Evolutionary conservation across 371 early-diverging fungal species (phyloP).

Genomic region (Mortierella sp.): DNA sequence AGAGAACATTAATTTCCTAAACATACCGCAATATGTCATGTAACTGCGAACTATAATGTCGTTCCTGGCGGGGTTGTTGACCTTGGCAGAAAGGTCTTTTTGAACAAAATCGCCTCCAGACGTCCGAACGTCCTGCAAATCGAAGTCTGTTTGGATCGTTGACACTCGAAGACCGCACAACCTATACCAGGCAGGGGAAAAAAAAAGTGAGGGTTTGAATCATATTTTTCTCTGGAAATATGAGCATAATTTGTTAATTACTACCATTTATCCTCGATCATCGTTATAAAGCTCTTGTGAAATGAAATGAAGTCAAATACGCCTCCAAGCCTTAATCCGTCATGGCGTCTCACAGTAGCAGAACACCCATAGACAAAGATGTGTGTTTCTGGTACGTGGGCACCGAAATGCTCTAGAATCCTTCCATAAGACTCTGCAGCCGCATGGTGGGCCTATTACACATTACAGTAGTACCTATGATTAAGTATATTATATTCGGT

Average conservation of each 20-base stretch:
- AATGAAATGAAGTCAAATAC: constrained; percentile 87
- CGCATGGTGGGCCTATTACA: constrained; percentile 88
- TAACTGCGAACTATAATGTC: constrained; percentile 75
- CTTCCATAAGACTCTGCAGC: constrained; percentile 80
- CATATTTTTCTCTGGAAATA: too few relatives aligned
- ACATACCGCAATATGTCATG: constrained; percentile 63
- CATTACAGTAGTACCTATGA: background rate
- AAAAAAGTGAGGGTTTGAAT: background rate
- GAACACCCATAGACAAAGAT: constrained; percentile 93
- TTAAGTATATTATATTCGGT: background rate
- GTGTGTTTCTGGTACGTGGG: constrained; percentile 58
- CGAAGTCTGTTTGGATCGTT: constrained; percentile 72
- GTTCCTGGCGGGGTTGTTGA: constrained; percentile 80
- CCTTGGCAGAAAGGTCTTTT: constrained; percentile 66
- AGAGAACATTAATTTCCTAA: background rate
- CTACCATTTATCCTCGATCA: constrained; percentile 87
- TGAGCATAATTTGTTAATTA: background rate
- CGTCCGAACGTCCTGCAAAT: constrained; percentile 65
- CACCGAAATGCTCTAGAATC: constrained; percentile 81
- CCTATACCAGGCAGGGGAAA: constrained; percentile 47
- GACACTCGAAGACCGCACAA: constrained; percentile 76
- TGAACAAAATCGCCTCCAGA: constrained; percentile 73
- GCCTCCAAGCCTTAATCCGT: constrained; percentile 75
- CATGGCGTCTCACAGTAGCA: constrained; percentile 90
- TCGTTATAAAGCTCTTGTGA: constrained; percentile 78